A percentile compares a stretch with the other conserved stretches of the same genome.
Evolutionary conservation across 768 basidiomycete species (phyloP).

Genomic region (Neoboletus brunneissimus): DNA sequence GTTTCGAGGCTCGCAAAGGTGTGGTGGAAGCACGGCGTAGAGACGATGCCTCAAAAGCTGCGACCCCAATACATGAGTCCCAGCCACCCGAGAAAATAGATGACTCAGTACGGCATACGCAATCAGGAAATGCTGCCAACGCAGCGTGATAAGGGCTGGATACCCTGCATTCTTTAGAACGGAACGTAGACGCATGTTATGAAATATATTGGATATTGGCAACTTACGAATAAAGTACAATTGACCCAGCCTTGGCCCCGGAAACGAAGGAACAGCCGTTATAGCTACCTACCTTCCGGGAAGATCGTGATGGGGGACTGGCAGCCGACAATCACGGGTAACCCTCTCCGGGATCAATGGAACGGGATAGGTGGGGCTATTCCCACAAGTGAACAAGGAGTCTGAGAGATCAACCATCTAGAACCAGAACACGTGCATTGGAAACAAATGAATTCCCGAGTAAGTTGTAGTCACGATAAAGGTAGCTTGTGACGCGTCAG

Average conservation of each 20-base stretch:
- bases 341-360: not conserved
- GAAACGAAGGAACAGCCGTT: not conserved
- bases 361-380: not conserved
- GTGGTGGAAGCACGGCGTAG: constrained; percentile 26
- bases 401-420: not conserved
- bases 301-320: not conserved
- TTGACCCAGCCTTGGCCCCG: not conserved
- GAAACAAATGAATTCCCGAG: not conserved
- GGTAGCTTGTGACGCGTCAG: not conserved
- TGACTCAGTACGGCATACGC: not conserved
- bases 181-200: not conserved
- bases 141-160: constrained; percentile 1
- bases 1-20: constrained; percentile 42
- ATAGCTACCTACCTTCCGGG: not conserved
- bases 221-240: not conserved
- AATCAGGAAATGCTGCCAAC: not conserved
- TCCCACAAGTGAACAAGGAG: not conserved
- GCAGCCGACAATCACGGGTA: not conserved
- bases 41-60: not conserved
- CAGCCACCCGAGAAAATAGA: constrained; percentile 7
- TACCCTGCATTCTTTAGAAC: not conserved
- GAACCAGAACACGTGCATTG: not conserved
- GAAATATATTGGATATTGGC: not conserved
- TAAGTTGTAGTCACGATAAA: not conserved
- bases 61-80: not conserved